Percentiles rank a stretch among this genome's conserved stretches.
Evolutionary conservation across 2,329 filamentous ascomycete genomes (phyloP).

Genomic region (Botrytis elliptica): DNA sequence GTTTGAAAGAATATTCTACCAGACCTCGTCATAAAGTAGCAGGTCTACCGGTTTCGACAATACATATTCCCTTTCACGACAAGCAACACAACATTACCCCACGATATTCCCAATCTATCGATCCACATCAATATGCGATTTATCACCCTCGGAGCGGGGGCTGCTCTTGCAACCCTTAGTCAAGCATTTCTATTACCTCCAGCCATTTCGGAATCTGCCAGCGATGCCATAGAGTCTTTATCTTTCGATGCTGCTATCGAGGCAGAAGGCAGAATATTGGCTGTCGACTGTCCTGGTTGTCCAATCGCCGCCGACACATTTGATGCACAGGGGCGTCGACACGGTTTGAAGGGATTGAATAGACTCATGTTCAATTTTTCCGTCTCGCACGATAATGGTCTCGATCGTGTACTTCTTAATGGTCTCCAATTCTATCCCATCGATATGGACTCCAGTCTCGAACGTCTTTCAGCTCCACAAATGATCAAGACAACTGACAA

Average conservation of each 20-base stretch:
- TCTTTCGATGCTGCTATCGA: slow-evolving; percentile 43
- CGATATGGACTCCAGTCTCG: slow-evolving; percentile 38
- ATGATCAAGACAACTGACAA: slow-evolving; percentile 41
- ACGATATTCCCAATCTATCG: not conserved
- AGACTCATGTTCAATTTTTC: slow-evolving; percentile 53
- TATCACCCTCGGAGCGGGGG: slow-evolving; percentile 27
- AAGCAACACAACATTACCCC: slow-evolving; percentile 8
- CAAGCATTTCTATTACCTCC: slow-evolving; percentile 56
- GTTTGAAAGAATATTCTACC: not conserved
- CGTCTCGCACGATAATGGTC: slow-evolving; percentile 47
- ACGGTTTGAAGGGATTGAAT: slow-evolving; percentile 30
- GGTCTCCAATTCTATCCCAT: slow-evolving; percentile 59
- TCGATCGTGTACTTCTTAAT: slow-evolving; percentile 55
- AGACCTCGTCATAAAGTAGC: slow-evolving; percentile 1
- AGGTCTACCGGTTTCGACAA: not conserved
- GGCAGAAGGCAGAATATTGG: slow-evolving; percentile 44
- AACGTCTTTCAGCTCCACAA: slow-evolving; percentile 49
- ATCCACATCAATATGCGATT: slow-evolving; percentile 31
- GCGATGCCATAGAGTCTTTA: slow-evolving; percentile 45
- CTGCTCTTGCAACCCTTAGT: slow-evolving; percentile 26
- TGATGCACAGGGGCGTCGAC: slow-evolving; percentile 36
- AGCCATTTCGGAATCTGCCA: slow-evolving; percentile 46
- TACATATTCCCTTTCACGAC: not conserved
- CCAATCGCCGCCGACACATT: slow-evolving; percentile 41
- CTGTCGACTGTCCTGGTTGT: slow-evolving; percentile 56